Evolutionary conservation across 2,329 filamentous ascomycete genomes (phyloP).

Genomic region (Diaporthe ilicicola): DNA sequence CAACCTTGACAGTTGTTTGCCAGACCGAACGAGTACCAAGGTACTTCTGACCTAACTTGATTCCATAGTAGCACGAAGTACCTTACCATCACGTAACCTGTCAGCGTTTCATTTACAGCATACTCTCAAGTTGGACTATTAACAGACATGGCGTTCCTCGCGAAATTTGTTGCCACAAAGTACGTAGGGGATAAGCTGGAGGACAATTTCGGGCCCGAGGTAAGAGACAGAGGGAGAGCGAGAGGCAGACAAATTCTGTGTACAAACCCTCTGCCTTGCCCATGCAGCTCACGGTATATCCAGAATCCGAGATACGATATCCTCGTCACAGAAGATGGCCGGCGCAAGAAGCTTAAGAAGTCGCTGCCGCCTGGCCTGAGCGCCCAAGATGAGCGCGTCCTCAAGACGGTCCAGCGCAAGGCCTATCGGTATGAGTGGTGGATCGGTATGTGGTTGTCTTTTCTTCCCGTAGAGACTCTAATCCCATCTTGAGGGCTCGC

Average conservation of each 20-base stretch:
- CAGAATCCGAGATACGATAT: constrained; percentile 32
- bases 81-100: background rate
- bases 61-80: background rate
- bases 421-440: constrained; percentile 34
- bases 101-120: background rate
- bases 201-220: constrained; percentile 31
- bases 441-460: constrained; percentile 16
- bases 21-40: background rate
- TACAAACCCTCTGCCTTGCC: background rate
- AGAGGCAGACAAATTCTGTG: background rate
- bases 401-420: constrained; percentile 28
- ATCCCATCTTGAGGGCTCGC: background rate
- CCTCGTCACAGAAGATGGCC: constrained; percentile 28
- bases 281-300: background rate
- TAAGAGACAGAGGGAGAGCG: background rate
- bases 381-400: constrained; percentile 26
- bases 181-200: constrained; percentile 32
- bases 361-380: constrained; percentile 23
- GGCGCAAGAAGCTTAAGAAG: constrained; percentile 31
- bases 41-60: background rate
- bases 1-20: background rate
- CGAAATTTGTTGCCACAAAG: constrained; percentile 31
- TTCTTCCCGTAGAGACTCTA: too few relatives aligned
- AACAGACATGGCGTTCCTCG: constrained; percentile 27
- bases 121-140: background rate